phyloP scores from a whole-genome alignment of 805 yeast species.

The Candida rishiriensis region DNA sequence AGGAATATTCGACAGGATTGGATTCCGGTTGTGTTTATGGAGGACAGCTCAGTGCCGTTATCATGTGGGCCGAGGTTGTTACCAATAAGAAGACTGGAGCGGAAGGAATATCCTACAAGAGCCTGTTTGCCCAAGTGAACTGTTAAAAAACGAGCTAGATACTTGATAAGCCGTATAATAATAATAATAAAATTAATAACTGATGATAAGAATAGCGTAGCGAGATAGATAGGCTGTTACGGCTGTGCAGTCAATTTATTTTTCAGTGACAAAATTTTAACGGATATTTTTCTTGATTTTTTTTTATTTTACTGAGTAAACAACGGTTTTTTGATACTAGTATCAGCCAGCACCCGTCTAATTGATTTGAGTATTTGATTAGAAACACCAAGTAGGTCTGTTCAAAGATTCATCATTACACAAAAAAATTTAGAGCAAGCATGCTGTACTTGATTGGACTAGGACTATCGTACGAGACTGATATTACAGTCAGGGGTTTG shows the following conservation, averaged over 20 bases:
- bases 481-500: constrained; percentile 91
- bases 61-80: constrained; percentile 37
- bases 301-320: too few relatives aligned
- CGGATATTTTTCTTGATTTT: too few relatives aligned
- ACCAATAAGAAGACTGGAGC: constrained; percentile 2
- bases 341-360: neutral
- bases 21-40: constrained; percentile 85
- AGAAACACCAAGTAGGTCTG: neutral
- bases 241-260: too few relatives aligned
- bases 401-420: too few relatives aligned
- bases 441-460: constrained; percentile 92
- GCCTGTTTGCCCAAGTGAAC: constrained; percentile 25
- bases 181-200: too few relatives aligned
- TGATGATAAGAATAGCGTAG: too few relatives aligned
- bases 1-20: constrained; percentile 68
- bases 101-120: constrained; percentile 21
- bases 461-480: constrained; percentile 84
- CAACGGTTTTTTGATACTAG: too few relatives aligned
- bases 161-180: too few relatives aligned
- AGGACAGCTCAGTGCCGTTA: constrained; percentile 58
- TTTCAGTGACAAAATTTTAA: too few relatives aligned
- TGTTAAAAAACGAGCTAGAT: constrained; percentile 12
- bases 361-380: neutral
- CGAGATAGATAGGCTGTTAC: too few relatives aligned
- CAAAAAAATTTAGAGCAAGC: too few relatives aligned